Percentiles rank a stretch among this genome's conserved stretches.
Conservation (phyloP, 306 rosid species). For the Cotoneaster glaucophyllus region DNA sequence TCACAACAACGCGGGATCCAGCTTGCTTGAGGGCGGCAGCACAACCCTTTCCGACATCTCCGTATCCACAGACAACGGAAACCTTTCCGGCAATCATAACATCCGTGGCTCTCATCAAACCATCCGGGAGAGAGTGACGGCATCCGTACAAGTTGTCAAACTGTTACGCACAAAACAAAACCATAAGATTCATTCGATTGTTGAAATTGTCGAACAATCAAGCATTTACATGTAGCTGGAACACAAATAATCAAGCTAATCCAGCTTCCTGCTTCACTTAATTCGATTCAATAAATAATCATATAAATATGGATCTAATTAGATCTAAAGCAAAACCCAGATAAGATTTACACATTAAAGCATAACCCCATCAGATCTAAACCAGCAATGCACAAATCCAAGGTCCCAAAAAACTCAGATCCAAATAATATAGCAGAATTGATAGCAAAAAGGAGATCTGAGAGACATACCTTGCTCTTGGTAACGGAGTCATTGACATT, state of each 20-base stretch:
- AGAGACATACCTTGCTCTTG: slow-evolving; percentile 75
- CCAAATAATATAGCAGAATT: not conserved
- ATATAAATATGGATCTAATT: not conserved
- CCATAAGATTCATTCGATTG: not conserved
- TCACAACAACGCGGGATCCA: slow-evolving; percentile 85
- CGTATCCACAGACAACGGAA: slow-evolving; percentile 73
- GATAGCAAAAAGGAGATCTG: not conserved
- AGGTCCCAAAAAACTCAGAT: slow-evolving; percentile 3
- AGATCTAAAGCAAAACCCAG: not conserved
- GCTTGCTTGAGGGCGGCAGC: slow-evolving; percentile 91
- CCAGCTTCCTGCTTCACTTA: too few species aligned
- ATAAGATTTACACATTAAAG: not conserved
- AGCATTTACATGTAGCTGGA: too few species aligned
- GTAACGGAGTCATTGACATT: slow-evolving; percentile 96
- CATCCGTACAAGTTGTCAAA: slow-evolving; percentile 96
- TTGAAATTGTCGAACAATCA: too few species aligned
- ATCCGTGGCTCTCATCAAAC: slow-evolving; percentile 96
- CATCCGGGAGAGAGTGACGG: slow-evolving; percentile 99
- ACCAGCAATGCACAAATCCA: not conserved
- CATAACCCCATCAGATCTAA: not conserved
- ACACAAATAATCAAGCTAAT: too few species aligned
- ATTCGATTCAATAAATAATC: too few species aligned
- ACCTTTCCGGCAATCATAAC: slow-evolving; percentile 98
- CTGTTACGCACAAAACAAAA: slow-evolving; percentile 25
- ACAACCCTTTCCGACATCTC: slow-evolving; percentile 99